Percentiles rank a stretch among this genome's conserved stretches.
Evolutionary conservation across 306 rosid species (phyloP).

Genomic region (Adenanthera pavonina): DNA sequence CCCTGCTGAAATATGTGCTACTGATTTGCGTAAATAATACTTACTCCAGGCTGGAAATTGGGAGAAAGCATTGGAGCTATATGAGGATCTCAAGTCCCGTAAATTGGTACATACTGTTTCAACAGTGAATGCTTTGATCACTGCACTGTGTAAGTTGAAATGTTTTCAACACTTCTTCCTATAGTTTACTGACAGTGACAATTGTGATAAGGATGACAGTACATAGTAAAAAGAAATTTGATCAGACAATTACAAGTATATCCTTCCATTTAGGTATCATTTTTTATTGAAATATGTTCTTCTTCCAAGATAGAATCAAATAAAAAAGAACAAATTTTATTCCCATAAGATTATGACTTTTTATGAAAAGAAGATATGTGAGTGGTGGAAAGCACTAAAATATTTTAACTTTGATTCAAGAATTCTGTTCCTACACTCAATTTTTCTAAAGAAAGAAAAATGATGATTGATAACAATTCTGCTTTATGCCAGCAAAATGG

Average conservation of each 20-base stretch:
- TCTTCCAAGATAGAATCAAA: not conserved
- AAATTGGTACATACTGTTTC: constrained; percentile 70
- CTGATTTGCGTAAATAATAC: constrained; percentile 38
- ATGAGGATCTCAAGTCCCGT: constrained; percentile 72
- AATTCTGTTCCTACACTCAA: constrained; percentile 7
- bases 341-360: not conserved
- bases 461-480: not conserved
- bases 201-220: not conserved
- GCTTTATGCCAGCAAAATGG: constrained; percentile 15
- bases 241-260: not conserved
- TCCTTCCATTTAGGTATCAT: not conserved
- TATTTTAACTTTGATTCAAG: not conserved
- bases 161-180: not conserved
- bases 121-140: constrained; percentile 90
- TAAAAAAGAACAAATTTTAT: not conserved
- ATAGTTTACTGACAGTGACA: not conserved
- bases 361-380: not conserved
- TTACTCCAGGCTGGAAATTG: constrained; percentile 83
- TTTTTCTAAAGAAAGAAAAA: not conserved
- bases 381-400: constrained; percentile 16
- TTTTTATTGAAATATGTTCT: not conserved
- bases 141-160: constrained; percentile 82
- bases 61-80: constrained; percentile 85
- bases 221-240: not conserved
- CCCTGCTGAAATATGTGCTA: constrained; percentile 36